Evolutionary conservation across 805 yeast genomes (phyloP).

Genomic region (Yarrowia sp.): DNA sequence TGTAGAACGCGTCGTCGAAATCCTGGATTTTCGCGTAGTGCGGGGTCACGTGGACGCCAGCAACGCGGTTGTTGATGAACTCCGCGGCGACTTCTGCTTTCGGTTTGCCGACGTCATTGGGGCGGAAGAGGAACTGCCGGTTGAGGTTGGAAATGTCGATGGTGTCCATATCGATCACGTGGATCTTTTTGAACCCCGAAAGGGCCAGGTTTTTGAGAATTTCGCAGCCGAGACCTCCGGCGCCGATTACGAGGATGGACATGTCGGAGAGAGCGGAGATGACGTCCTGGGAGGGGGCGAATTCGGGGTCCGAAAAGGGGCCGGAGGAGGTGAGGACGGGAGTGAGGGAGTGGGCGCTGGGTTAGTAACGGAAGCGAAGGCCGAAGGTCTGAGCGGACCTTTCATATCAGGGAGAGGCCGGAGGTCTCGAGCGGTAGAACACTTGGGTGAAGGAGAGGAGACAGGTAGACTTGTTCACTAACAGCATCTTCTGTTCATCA

Average conservation of each 20-base stretch:
- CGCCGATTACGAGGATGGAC: conserved; percentile 60
- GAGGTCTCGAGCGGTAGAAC: no score
- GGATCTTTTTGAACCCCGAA: conserved; percentile 69
- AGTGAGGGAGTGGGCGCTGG: not conserved
- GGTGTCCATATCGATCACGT: conserved; percentile 83
- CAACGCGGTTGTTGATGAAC: conserved; percentile 57
- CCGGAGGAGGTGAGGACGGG: conserved; percentile 43
- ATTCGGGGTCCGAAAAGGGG: conserved; percentile 52
- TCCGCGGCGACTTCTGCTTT: conserved; percentile 72
- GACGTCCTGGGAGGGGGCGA: conserved; percentile 50
- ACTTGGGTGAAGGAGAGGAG: no score
- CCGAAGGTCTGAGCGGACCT: not conserved
- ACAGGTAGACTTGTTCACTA: no score
- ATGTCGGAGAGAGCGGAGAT: conserved; percentile 22
- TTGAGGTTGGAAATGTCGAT: conserved; percentile 78
- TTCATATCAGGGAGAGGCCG: no score
- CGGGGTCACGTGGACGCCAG: conserved; percentile 59
- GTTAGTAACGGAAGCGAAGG: conserved; percentile 4
- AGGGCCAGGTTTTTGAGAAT: conserved; percentile 73
- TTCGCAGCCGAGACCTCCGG: conserved; percentile 87
- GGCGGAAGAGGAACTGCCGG: conserved; percentile 74
- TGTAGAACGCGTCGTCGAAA: conserved; percentile 66
- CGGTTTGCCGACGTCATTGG: conserved; percentile 65
- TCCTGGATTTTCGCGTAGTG: conserved; percentile 71
- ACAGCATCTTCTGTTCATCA: no score